A percentile compares a stretch with the other conserved stretches of the same genome.
Evolutionary conservation across 2,329 filamentous ascomycete genomes (phyloP).

Genomic region (Paracoccidioides brasiliensis): DNA sequence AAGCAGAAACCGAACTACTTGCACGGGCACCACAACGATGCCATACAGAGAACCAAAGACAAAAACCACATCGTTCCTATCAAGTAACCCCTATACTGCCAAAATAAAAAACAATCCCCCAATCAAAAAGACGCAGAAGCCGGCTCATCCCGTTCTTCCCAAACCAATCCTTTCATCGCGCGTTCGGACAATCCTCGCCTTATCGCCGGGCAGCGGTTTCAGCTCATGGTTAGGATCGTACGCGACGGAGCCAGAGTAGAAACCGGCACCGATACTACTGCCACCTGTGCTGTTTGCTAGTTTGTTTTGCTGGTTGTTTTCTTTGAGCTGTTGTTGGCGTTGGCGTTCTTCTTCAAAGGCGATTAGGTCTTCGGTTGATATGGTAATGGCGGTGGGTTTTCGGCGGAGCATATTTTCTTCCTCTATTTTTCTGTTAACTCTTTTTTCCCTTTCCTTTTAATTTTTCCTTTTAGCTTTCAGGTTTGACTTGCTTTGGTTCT

Average conservation of each 20-base stretch:
- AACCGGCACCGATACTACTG: conserved; percentile 2
- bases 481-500: background rate
- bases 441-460: background rate
- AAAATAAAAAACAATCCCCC: background rate
- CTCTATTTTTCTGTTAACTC: background rate
- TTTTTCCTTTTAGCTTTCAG: background rate
- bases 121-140: background rate
- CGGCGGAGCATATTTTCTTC: conserved; percentile 33
- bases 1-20: too few relatives aligned
- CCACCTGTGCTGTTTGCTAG: conserved; percentile 10
- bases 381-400: conserved; percentile 38
- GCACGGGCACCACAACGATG: too few relatives aligned
- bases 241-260: conserved; percentile 12
- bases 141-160: conserved; percentile 7
- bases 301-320: conserved; percentile 5
- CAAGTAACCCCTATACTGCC: too few relatives aligned
- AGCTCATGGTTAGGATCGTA: conserved; percentile 38
- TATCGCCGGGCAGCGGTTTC: conserved; percentile 38
- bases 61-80: too few relatives aligned
- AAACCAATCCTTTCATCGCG: conserved; percentile 34
- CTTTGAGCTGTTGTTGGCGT: conserved; percentile 14
- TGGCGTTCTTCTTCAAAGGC: conserved; percentile 33
- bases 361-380: conserved; percentile 36
- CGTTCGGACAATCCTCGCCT: conserved; percentile 34
- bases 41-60: too few relatives aligned